phyloP scores from a whole-genome alignment of 768 basidiomycete species.

The Amanita pallidorosea region DNA sequence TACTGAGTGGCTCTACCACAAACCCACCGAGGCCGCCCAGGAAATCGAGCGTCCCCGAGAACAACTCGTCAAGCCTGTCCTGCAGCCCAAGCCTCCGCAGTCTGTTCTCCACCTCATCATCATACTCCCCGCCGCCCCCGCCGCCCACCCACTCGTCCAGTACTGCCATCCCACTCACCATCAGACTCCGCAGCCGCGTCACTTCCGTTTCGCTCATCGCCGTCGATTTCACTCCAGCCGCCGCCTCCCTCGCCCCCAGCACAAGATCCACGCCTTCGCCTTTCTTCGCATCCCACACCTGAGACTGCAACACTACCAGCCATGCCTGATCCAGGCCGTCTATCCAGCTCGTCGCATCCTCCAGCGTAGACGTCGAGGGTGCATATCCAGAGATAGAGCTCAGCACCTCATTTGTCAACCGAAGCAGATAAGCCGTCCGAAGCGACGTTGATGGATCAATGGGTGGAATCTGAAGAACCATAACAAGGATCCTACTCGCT shows the following conservation, averaged over 20 bases:
- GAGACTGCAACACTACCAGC: constrained; percentile 50
- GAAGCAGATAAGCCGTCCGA: constrained; percentile 57
- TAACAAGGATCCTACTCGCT: constrained; percentile 40
- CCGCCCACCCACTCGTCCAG: constrained; percentile 61
- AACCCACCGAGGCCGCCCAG: constrained; percentile 36
- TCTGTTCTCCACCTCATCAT: constrained; percentile 23
- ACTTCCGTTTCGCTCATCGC: constrained; percentile 61
- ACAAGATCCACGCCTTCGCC: constrained; percentile 24
- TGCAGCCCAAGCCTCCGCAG: constrained; percentile 45
- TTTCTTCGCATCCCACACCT: constrained; percentile 55
- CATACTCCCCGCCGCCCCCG: constrained; percentile 11
- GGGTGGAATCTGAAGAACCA: constrained; percentile 69
- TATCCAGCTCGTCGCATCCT: constrained; percentile 51
- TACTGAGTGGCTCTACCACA: constrained; percentile 11
- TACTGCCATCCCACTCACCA: constrained; percentile 44
- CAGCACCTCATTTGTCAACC: constrained; percentile 59
- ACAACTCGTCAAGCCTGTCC: constrained; percentile 54
- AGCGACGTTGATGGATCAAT: constrained; percentile 59
- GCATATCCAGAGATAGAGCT: constrained; percentile 51
- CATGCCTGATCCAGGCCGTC: constrained; percentile 70
- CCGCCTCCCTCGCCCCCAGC: constrained; percentile 23
- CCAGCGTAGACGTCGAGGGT: constrained; percentile 31
- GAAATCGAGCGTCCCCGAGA: constrained; percentile 48
- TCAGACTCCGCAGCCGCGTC: constrained; percentile 56
- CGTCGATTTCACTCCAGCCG: constrained; percentile 25